phyloP scores from a whole-genome alignment of 345 rosid species.

The Populus alba region DNA sequence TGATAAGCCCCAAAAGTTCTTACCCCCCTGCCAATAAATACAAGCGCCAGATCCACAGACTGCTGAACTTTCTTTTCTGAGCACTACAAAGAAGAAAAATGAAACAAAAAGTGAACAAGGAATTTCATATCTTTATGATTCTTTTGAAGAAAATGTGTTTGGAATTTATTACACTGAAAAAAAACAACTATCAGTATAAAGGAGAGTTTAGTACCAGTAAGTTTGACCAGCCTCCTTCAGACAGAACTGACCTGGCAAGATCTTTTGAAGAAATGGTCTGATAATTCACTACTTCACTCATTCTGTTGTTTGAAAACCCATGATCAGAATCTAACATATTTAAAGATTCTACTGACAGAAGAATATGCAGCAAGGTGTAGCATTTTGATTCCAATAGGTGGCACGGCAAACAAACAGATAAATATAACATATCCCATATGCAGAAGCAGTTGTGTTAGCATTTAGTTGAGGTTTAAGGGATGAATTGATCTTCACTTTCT shows the following conservation, averaged over 20 bases:
- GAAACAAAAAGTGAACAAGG: conserved; percentile 1
- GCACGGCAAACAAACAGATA: no score
- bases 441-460: background rate
- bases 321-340: background rate
- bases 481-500: background rate
- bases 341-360: background rate
- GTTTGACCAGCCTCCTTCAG: conserved; percentile 76
- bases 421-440: background rate
- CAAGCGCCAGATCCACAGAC: conserved; percentile 65
- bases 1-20: conserved; percentile 2
- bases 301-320: conserved; percentile 36
- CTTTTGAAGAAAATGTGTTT: background rate
- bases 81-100: conserved; percentile 45
- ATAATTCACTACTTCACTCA: conserved; percentile 55
- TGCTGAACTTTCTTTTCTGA: conserved; percentile 51
- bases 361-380: background rate
- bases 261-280: conserved; percentile 67
- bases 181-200: background rate
- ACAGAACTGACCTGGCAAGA: conserved; percentile 65
- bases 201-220: conserved; percentile 50
- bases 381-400: no score
- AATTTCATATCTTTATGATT: background rate
- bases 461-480: background rate
- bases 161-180: background rate
- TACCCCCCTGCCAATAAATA: conserved; percentile 92